Evolutionary conservation across 2,329 filamentous ascomycete genomes (phyloP), one percentile per base, ranked within the genome.

Genomic region (Plenodomus tracheiphilus): DNA sequence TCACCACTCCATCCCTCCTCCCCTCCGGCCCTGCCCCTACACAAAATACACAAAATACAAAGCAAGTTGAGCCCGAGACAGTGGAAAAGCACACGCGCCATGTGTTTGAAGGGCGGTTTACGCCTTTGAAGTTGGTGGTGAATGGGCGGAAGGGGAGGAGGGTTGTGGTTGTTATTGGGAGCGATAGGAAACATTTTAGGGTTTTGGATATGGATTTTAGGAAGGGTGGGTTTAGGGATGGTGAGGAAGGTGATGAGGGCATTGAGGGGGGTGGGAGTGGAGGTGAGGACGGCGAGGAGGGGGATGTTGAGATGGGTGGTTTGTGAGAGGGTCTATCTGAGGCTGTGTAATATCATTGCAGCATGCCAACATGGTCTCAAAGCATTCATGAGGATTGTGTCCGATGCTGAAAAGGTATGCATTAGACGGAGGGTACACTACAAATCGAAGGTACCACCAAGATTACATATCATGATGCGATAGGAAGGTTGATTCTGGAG

Each of bases 141-240:
- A 85, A 85, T 58, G 82, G 82, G 17, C 71, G 81, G 10, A 77
- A 77, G 47, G 79, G 77, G 1, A 72, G 81, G 54, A 68, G 80
- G 49, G 77, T 79, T 2, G 72, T 82, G 17, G 77, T 82, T 43
- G 78, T 85, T 21, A 62, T 85, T 51, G 82, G 81, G 38, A 74
- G 78, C 21, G 78, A 81, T 61, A 68, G 73, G 30, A 73, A 79
- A 61, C 76, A 79, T 50, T 85, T 82, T 66, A 74, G 78, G 40
- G 77, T 85, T 13, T 68, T 84, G 49, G 82, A 85, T 65, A 60
- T 85, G 55, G 82, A 76, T 54, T 73, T 69, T 34, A 65, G 62
- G 30, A 38, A 20, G 3, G 49, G 49, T 28, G 51, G 39, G 15
- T 51, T 41, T 34, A 51, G 38, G 35, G 54, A 48, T 38, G 59